These are phyloP conservation scores for Apiotrichum akiyoshidainum DNA, from an alignment of 1,284 basidiomycete genomes.

Conservation along the genomic window DNA sequence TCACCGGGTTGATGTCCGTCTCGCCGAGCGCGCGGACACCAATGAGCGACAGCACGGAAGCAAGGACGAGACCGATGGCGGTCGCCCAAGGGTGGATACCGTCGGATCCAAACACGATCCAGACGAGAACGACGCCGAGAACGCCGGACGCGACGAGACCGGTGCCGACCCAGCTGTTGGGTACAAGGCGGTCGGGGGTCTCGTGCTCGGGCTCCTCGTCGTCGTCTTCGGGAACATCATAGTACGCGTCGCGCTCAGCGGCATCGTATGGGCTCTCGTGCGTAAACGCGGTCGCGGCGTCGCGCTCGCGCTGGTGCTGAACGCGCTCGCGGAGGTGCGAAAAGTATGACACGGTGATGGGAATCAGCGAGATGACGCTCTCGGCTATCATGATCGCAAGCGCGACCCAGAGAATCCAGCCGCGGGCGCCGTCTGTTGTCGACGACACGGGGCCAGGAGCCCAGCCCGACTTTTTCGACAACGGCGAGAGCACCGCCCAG, in stretches of 20 bases:
- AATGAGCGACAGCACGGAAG: conserved; percentile 77
- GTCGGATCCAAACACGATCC: conserved; percentile 79
- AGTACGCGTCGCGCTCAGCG: conserved; percentile 37
- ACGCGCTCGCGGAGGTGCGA: conserved; percentile 45
- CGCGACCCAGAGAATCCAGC: conserved; percentile 92
- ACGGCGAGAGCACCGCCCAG: conserved; percentile 85
- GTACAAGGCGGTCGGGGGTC: conserved; percentile 74
- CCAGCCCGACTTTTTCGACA: conserved; percentile 79
- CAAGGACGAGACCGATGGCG: conserved; percentile 74
- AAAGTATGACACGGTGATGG: conserved; percentile 61
- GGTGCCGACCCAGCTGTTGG: conserved; percentile 68
- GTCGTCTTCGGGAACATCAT: conserved; percentile 30
- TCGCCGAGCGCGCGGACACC: conserved; percentile 88
- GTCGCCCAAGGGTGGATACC: conserved; percentile 95
- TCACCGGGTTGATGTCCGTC: conserved; percentile 82
- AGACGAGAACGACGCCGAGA: conserved; percentile 74
- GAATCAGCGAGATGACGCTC: conserved; percentile 76
- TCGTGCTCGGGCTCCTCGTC: conserved; percentile 69
- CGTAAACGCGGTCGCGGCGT: conserved; percentile 4
- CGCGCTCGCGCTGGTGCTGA: conserved; percentile 20
- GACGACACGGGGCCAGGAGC: conserved; percentile 83
- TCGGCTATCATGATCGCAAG: conserved; percentile 92
- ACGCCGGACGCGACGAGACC: conserved; percentile 66
- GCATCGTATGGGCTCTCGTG: conserved; percentile 17
- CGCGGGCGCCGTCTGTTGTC: conserved; percentile 76